Evolutionary conservation across 2,329 filamentous ascomycete species (phyloP).

Genomic region (Hortaea sp.): DNA sequence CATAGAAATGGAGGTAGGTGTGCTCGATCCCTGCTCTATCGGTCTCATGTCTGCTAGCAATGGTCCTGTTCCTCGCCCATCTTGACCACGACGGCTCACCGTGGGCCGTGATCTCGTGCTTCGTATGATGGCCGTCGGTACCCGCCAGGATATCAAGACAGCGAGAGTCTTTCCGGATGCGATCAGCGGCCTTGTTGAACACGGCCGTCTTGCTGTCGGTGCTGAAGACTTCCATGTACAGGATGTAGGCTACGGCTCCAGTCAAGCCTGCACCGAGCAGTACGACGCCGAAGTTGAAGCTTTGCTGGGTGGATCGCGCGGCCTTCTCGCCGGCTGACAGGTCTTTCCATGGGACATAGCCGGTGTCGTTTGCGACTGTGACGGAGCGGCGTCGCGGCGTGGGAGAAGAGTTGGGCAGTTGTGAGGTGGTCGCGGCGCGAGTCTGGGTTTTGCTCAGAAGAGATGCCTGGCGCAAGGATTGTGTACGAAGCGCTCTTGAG

Average conservation of each 20-base stretch:
- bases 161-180: constrained; percentile 60
- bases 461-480: no score
- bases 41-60: constrained; percentile 45
- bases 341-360: constrained; percentile 68
- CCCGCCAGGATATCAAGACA: constrained; percentile 69
- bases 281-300: constrained; percentile 75
- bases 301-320: constrained; percentile 77
- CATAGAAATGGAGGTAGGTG: constrained; percentile 74
- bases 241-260: constrained; percentile 63
- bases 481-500: no score
- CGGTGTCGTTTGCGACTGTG: constrained; percentile 79
- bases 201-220: constrained; percentile 73
- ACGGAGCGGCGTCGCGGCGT: constrained; percentile 55
- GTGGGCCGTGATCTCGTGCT: constrained; percentile 62
- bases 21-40: constrained; percentile 72
- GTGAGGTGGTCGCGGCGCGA: constrained; percentile 6
- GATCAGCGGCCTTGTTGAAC: constrained; percentile 78
- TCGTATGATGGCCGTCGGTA: constrained; percentile 36
- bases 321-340: constrained; percentile 69
- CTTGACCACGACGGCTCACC: constrained; percentile 74
- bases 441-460: no score
- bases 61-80: constrained; percentile 58
- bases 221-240: constrained; percentile 76
- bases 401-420: constrained; percentile 21
- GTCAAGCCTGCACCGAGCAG: constrained; percentile 66